These are phyloP conservation scores for Trypanosoma rangeli DNA, from an alignment of 208 protist genomes.

Conservation along the genomic window DNA sequence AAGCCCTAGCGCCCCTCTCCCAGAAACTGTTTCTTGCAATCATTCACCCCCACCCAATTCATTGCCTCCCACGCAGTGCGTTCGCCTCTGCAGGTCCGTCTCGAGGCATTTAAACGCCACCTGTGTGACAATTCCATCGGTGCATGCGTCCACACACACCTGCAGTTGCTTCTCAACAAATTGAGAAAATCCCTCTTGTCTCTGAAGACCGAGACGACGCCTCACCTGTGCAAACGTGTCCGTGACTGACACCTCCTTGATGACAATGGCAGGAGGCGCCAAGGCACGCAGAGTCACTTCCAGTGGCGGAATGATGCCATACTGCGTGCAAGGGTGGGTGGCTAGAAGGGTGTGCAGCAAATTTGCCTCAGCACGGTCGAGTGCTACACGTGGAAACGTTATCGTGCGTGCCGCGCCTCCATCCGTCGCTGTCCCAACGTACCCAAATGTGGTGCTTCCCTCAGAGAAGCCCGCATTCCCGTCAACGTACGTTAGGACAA, in stretches of 20 bases:
- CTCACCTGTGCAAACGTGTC: not conserved
- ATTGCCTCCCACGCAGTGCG: not conserved
- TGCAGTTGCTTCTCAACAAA: not conserved
- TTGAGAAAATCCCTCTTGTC: not conserved
- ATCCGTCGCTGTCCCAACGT: constrained; percentile 6
- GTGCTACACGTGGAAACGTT: constrained; percentile 18
- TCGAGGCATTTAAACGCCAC: constrained; percentile 3
- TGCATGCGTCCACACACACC: not conserved
- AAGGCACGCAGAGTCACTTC: constrained; percentile 13
- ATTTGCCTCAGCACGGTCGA: constrained; percentile 18
- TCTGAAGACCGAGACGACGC: not conserved
- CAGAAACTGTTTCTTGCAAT: not conserved
- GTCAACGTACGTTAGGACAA: constrained; percentile 29
- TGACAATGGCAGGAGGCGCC: constrained; percentile 9
- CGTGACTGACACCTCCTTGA: not conserved
- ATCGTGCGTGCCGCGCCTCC: not conserved
- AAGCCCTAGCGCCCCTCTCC: constrained; percentile 9
- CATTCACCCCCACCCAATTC: not conserved
- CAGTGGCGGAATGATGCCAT: constrained; percentile 18
- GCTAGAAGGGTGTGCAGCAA: constrained; percentile 24
- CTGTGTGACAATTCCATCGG: constrained; percentile 8
- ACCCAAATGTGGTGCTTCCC: constrained; percentile 9
- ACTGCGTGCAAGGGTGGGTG: constrained; percentile 19
- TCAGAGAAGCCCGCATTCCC: constrained; percentile 21
- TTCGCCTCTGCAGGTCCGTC: not conserved